phyloP scores from a whole-genome alignment of 352 stramenopile genomes.

The Aphanomyces invadans region DNA sequence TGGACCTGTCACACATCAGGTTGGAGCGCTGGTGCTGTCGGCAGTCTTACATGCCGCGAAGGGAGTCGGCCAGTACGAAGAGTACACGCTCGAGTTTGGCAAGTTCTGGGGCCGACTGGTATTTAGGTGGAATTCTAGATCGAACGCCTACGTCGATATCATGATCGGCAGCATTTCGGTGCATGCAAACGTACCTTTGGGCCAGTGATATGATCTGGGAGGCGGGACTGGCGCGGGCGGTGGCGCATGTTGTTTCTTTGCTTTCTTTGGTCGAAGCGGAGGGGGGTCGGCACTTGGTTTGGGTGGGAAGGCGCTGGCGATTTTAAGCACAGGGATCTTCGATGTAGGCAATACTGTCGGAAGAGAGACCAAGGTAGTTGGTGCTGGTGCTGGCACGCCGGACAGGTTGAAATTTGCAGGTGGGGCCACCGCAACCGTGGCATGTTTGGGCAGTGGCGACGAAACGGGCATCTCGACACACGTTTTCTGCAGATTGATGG shows the following conservation, averaged over 20 bases:
- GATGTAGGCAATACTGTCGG: neutral
- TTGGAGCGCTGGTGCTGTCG: neutral
- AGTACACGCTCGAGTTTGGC: slow-evolving; percentile 83
- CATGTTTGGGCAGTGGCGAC: slow-evolving; percentile 7
- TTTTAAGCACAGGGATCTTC: slow-evolving; percentile 11
- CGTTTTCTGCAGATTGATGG: slow-evolving; percentile 59
- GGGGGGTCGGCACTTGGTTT: neutral
- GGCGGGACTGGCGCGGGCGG: neutral
- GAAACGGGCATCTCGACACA: neutral
- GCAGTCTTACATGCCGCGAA: slow-evolving; percentile 58
- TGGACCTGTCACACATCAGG: slow-evolving; percentile 37
- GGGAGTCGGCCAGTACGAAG: slow-evolving; percentile 77
- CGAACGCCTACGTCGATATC: slow-evolving; percentile 40
- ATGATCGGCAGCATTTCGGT: neutral
- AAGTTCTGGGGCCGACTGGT: slow-evolving; percentile 65
- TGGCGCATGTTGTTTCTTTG: neutral
- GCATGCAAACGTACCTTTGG: slow-evolving; percentile 45
- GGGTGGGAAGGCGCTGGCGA: neutral
- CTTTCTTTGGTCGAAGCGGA: slow-evolving; percentile 1
- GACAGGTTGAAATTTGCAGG: neutral
- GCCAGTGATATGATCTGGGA: slow-evolving; percentile 68
- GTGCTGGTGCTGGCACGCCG: neutral
- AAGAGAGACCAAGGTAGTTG: too few species aligned
- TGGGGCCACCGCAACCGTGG: neutral
- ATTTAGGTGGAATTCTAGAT: slow-evolving; percentile 77